Base-by-base conservation (phyloP, 2,329 filamentous ascomycete species). In the Emergomyces pasteurianus region DNA sequence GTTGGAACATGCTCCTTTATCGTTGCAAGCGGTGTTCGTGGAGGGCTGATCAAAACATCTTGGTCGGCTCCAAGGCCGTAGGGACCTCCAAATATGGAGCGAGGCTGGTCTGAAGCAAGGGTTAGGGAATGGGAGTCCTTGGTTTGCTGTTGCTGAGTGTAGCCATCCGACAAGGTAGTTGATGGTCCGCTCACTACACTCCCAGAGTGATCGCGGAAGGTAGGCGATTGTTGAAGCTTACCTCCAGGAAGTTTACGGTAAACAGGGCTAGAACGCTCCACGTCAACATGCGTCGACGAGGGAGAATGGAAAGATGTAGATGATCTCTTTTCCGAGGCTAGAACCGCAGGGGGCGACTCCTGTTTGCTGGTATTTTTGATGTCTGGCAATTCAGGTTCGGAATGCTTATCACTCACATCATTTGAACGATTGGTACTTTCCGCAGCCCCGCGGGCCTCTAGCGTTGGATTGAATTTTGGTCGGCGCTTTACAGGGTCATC, bases 1-100 rank as follows among this genome's bases (percentile, higher is more conserved):
- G 77, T 76, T 52, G 78, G 76, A 60, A 75, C 76, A 59, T 76
- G 67, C 68, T 84, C 82, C 38, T 75, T 75, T 64, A 84, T 84
- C 1, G 80, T 75, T 23, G 79, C 76, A 9, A 85, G 78, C 28
- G 74, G 73, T 59, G 71, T 74, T 50, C 71, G 72, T 40, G 74
- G 71, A 36, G 75, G 75, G 23, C 73, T 72, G 55, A 68, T 61
- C 10, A 67, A 40, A 14, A 63, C 59, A 6, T 62, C 58, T n/a
- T 54, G 50, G 34, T 70, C 69, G 58, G 64, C 58, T 34, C 63
- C 66, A 60, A 65, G 64, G 7, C 63, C 70, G 40, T 66, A 66
- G 31, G 70, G 73, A 47, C 69, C 71, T 53, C 68, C 72, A 59
- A 72, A 75, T 54, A 73, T 63, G 58, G 71, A 75, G 23, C 65